Base-by-base conservation (phyloP, 1,284 basidiomycete species). In the Peniophora sp. region DNA sequence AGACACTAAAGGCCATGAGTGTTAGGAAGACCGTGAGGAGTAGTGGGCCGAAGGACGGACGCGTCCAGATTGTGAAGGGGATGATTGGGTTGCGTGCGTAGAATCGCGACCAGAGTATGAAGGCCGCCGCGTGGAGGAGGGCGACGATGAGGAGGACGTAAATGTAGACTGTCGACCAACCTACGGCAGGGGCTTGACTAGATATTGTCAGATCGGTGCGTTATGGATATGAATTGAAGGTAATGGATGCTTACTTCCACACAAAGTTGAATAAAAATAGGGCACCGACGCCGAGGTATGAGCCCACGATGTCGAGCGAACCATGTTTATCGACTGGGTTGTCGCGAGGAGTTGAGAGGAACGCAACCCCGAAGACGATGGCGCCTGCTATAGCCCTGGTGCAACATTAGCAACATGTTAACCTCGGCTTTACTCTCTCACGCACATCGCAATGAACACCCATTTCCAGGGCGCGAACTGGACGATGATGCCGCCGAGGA, bases 91-190 rank as follows among this genome's bases (percentile, higher is more conserved):
- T 41, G 12, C 36, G 10, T 5, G 51, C 51, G 25, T 34, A 38
- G 32, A 20, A 23, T 2, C 27, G 38, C 39, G 49, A 48, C 48
- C 48, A 49, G 41, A 36, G 12, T 16, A 22, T 11, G 32, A 53
- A 53, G 1, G 27, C 48, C 9, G 17, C 14, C 20, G 19, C 39
- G 34, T 45, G 48, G 9, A 50, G 41, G 25, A 53, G 8, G 22
- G 48, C 34, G 19, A 53, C 41, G 27, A 53, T 50, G 32, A 53
- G 48, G 8, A 53, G 52, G 32, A 50, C 44, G 48, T 53, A 53
- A 20, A 23, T 49, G 35, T 53, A 53, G 2, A 35, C 19, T 22
- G 17, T 48, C 2, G 22, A 23, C 52, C 52, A 53, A 5, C 52
- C 52, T 2, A 47, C 49, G 14, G 44, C 34, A 12, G 52, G 44